Conservation (phyloP, 306 rosid species). For the Begonia masoniana region DNA sequence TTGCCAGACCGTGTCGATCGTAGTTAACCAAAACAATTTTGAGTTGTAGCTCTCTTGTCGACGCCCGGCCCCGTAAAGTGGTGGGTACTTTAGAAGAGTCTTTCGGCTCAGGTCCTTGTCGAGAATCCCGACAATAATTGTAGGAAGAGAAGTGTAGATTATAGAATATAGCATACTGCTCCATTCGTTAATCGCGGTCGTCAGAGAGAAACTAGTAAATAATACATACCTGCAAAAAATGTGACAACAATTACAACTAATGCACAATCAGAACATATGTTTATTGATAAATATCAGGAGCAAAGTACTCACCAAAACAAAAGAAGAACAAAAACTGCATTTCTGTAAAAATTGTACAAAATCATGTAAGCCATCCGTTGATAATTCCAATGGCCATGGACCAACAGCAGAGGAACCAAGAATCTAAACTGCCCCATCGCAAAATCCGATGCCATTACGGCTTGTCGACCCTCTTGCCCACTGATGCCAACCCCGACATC, state of each 20-base stretch:
- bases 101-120: slow-evolving; percentile 89
- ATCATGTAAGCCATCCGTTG: slow-evolving; percentile 96
- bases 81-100: slow-evolving; percentile 63
- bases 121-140: slow-evolving; percentile 78
- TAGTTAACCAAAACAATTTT: slow-evolving; percentile 59
- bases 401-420: slow-evolving; percentile 76
- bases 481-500: slow-evolving; percentile 98
- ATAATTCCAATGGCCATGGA: slow-evolving; percentile 98
- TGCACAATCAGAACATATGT: neutral
- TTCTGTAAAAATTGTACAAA: slow-evolving; percentile 84
- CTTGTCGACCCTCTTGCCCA: slow-evolving; percentile 98
- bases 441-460: slow-evolving; percentile 98
- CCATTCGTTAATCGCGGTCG: slow-evolving; percentile 91
- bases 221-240: slow-evolving; percentile 59
- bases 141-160: slow-evolving; percentile 66
- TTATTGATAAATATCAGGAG: neutral
- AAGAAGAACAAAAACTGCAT: slow-evolving; percentile 70
- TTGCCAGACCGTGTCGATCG: slow-evolving; percentile 88
- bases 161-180: slow-evolving; percentile 72
- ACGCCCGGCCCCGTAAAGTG: slow-evolving; percentile 80
- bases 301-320: slow-evolving; percentile 69
- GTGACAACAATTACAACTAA: neutral
- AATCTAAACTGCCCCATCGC: slow-evolving; percentile 97
- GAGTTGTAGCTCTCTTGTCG: slow-evolving; percentile 79
- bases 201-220: slow-evolving; percentile 52